phyloP scores from a whole-genome alignment of 169 alveolate genomes.

The Miamiensis avidus region DNA sequence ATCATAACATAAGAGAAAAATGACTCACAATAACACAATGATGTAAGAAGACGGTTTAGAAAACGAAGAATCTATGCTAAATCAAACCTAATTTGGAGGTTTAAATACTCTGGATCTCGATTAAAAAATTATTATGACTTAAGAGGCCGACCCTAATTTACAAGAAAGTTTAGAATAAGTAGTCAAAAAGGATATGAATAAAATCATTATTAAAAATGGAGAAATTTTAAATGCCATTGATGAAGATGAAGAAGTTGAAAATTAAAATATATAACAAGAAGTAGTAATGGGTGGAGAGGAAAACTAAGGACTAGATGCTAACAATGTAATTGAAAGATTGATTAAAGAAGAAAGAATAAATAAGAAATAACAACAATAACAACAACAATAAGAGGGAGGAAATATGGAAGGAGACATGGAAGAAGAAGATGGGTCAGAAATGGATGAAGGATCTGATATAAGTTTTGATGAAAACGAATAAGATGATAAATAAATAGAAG shows the following conservation, averaged over 20 bases:
- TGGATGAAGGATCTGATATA: constrained; percentile 37
- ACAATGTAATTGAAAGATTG: neutral
- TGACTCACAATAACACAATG: too few species aligned
- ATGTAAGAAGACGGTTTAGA: too few species aligned
- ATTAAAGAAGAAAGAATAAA: constrained; percentile 11
- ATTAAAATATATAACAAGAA: constrained; percentile 53
- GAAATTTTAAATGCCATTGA: constrained; percentile 50
- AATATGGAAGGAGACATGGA: constrained; percentile 45
- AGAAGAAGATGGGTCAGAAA: constrained; percentile 40
- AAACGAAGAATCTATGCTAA: constrained; percentile 39
- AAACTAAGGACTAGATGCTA: neutral
- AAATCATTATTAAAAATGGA: neutral
- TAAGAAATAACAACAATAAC: constrained; percentile 13
- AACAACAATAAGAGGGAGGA: constrained; percentile 38
- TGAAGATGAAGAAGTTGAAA: constrained; percentile 43
- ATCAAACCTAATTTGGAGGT: constrained; percentile 12
- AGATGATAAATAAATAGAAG: constrained; percentile 50
- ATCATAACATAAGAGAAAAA: too few species aligned
- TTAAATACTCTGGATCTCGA: constrained; percentile 15
- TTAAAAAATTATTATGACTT: constrained; percentile 12
- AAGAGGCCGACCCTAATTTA: constrained; percentile 33
- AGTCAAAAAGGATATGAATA: neutral
- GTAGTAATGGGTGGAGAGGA: neutral
- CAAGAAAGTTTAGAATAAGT: constrained; percentile 19
- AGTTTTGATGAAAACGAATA: constrained; percentile 61